phyloP scores from a whole-genome alignment of 257 asterid genomes.

The Jaltomata sinuosa region DNA sequence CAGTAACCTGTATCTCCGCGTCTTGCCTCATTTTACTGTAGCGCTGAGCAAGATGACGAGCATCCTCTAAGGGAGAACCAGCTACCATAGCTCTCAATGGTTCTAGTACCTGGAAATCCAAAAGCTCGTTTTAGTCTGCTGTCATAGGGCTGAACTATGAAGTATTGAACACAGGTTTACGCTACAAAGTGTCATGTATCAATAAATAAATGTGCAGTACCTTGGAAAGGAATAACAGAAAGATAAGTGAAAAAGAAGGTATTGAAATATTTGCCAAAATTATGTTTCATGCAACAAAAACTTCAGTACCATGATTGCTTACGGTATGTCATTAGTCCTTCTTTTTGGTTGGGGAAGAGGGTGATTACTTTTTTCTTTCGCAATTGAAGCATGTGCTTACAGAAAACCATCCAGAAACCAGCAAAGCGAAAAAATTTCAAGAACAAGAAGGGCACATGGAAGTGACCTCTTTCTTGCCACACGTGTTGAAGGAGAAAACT shows the following conservation, averaged over 20 bases:
- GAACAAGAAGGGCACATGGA: background rate
- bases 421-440: background rate
- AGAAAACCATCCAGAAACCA: background rate
- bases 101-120: conserved; percentile 63
- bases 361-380: background rate
- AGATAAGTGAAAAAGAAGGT: background rate
- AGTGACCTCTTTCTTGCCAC: background rate
- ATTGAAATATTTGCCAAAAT: background rate
- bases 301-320: background rate
- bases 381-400: background rate
- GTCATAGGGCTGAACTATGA: background rate
- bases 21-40: conserved; percentile 97
- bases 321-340: background rate
- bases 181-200: background rate
- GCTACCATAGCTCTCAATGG: conserved; percentile 83
- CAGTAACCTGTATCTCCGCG: conserved; percentile 82
- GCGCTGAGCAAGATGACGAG: conserved; percentile 99
- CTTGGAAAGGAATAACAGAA: background rate
- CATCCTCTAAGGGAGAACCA: conserved; percentile 91
- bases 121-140: background rate
- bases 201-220: background rate
- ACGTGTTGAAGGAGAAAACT: background rate
- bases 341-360: background rate
- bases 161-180: background rate
- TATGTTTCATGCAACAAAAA: background rate